A percentile compares a stretch with the other conserved stretches of the same genome.
These are phyloP conservation scores for Waltergamsia citrina DNA, from an alignment of 2,329 filamentous ascomycete genomes.

Conservation along the genomic window DNA sequence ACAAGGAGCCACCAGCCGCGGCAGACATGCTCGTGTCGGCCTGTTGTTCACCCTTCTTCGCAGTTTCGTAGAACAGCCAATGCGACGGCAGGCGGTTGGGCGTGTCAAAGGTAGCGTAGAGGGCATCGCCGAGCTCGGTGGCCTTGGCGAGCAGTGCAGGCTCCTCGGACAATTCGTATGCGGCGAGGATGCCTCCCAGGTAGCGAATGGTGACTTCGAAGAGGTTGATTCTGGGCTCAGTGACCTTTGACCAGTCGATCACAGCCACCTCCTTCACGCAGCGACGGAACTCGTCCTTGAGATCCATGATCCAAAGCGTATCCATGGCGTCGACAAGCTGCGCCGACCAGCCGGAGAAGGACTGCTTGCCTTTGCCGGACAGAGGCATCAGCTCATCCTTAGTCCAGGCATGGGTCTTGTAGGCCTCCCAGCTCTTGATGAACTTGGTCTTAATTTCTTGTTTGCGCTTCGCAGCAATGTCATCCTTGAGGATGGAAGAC, in stretches of 20 bases:
- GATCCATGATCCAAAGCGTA: conserved; percentile 49
- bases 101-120: conserved; percentile 44
- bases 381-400: conserved; percentile 45
- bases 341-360: conserved; percentile 46
- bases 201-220: conserved; percentile 55
- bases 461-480: conserved; percentile 22
- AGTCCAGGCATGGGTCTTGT: conserved; percentile 45
- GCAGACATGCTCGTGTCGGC: conserved; percentile 26
- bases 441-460: conserved; percentile 28
- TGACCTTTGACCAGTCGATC: conserved; percentile 45
- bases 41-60: conserved; percentile 24
- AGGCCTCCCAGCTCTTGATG: conserved; percentile 38
- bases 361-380: conserved; percentile 32
- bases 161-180: conserved; percentile 41
- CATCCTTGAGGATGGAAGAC: conserved; percentile 28
- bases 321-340: conserved; percentile 52
- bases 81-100: conserved; percentile 41
- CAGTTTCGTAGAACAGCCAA: conserved; percentile 31
- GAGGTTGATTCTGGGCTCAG: conserved; percentile 36
- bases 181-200: conserved; percentile 40
- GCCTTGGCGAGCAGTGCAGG: conserved; percentile 38
- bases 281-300: conserved; percentile 43
- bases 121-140: conserved; percentile 41
- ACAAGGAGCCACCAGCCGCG: conserved; percentile 53
- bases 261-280: conserved; percentile 37